Conservation (phyloP, 192 early-diverging fungal genomes). For the Coemansia erecta region DNA sequence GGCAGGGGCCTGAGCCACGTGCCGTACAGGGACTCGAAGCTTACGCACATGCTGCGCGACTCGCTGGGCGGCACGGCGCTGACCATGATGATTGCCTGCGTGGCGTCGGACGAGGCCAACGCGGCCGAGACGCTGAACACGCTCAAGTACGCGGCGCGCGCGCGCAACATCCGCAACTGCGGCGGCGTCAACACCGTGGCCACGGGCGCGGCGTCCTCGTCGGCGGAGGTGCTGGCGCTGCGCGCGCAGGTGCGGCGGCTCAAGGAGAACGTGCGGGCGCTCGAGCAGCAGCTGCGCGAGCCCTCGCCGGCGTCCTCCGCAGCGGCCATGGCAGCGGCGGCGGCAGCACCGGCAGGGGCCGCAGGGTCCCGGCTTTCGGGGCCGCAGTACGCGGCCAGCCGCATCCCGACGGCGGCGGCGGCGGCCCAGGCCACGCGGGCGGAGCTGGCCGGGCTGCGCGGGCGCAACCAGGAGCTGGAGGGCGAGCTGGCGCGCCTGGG, state of each 20-base stretch:
- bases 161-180: conserved; percentile 93
- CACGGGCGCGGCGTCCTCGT: conserved; percentile 59
- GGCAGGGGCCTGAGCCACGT: conserved; percentile 67
- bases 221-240: conserved; percentile 67
- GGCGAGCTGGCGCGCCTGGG: conserved; percentile 53
- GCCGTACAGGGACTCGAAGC: conserved; percentile 96
- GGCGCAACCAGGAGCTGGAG: conserved; percentile 51
- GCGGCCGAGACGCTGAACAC: conserved; percentile 92
- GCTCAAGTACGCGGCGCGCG: conserved; percentile 92
- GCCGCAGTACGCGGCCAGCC: conserved; percentile 9
- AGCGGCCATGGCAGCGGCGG: too few species aligned
- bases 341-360: too few species aligned
- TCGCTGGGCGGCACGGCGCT: conserved; percentile 91
- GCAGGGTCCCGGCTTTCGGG: neutral
- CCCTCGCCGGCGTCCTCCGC: conserved; percentile 1
- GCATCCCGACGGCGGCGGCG: conserved; percentile 20
- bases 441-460: conserved; percentile 15
- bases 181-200: conserved; percentile 65
- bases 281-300: conserved; percentile 25
- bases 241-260: conserved; percentile 64
- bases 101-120: conserved; percentile 82
- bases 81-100: conserved; percentile 95
- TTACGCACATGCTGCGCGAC: conserved; percentile 95
- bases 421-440: conserved; percentile 38
- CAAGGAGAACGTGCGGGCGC: conserved; percentile 54